Conservation (phyloP, 2,329 filamentous ascomycete species). For the Fusarium newnesense region DNA sequence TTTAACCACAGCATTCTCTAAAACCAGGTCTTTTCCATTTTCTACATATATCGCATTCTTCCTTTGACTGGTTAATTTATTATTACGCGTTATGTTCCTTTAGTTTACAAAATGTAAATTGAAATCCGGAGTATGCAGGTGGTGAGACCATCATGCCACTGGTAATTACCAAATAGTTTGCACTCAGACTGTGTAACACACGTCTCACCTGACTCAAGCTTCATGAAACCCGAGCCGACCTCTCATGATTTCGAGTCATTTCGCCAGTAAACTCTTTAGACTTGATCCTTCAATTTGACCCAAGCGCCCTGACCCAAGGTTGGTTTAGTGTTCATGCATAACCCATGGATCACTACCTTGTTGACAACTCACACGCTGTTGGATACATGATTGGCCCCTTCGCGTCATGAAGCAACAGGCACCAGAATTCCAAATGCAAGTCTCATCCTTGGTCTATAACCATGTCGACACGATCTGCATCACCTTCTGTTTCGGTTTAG, state of each 20-base stretch:
- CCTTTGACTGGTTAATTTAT: accelerated
- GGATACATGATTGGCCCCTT: not conserved
- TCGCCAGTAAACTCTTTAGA: not conserved
- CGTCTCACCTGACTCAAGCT: not conserved
- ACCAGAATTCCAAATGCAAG: not conserved
- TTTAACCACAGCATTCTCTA: accelerated
- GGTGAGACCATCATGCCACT: accelerated
- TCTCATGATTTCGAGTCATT: not conserved
- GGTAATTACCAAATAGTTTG: accelerated
- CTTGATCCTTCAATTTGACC: not conserved
- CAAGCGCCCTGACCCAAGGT: not conserved
- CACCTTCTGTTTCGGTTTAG: not conserved
- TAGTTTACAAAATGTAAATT: accelerated
- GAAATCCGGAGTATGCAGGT: accelerated
- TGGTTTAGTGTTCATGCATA: not conserved
- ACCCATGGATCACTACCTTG: not conserved
- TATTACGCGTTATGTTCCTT: accelerated
- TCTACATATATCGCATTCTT: accelerated
- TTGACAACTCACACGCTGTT: not conserved
- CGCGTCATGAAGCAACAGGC: not conserved
- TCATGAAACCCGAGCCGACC: accelerated
- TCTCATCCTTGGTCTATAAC: not conserved
- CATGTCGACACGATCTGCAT: not conserved
- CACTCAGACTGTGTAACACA: accelerated
- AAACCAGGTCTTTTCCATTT: accelerated